Conservation (phyloP, 495 filamentous ascomycete genomes). For the Aspergillus kassunensis region DNA sequence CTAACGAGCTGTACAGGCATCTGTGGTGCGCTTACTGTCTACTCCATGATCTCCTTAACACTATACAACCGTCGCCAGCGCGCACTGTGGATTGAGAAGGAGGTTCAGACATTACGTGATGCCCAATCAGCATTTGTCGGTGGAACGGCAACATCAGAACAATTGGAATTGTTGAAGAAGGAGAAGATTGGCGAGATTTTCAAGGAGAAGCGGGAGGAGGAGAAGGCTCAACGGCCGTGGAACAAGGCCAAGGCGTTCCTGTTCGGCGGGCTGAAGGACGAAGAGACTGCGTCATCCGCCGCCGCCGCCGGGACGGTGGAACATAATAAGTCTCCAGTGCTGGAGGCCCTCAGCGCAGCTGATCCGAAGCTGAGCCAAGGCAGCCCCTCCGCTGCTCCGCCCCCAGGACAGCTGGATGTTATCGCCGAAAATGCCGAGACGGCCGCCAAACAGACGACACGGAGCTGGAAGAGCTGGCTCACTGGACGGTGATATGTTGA, state of each 20-base stretch:
- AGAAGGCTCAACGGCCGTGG: slow-evolving; percentile 42
- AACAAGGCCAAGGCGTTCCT: slow-evolving; percentile 41
- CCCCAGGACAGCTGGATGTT: slow-evolving; percentile 37
- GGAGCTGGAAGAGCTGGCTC: slow-evolving; percentile 45
- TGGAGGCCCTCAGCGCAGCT: slow-evolving; percentile 41
- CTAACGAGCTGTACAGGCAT: slow-evolving; percentile 48
- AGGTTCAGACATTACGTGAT: slow-evolving; percentile 56
- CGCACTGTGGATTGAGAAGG: slow-evolving; percentile 59
- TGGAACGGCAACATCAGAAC: slow-evolving; percentile 55
- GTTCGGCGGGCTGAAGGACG: slow-evolving; percentile 46
- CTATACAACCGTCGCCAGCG: slow-evolving; percentile 74
- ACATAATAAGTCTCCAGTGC: slow-evolving; percentile 25
- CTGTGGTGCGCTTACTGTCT: slow-evolving; percentile 67
- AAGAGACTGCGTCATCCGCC: slow-evolving; percentile 31
- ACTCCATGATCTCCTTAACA: slow-evolving; percentile 82
- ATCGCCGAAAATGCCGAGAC: slow-evolving; percentile 41
- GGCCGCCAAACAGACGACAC: slow-evolving; percentile 35
- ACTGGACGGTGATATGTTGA: slow-evolving; percentile 31
- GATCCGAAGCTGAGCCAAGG: slow-evolving; percentile 19
- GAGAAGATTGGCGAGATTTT: slow-evolving; percentile 52
- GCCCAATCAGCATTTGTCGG: slow-evolving; percentile 58
- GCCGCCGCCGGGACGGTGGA: slow-evolving; percentile 1
- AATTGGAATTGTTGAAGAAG: slow-evolving; percentile 51
- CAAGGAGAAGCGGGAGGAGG: slow-evolving; percentile 42
- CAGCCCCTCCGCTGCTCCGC: slow-evolving; percentile 17